Percentiles rank a stretch among this genome's conserved stretches.
Conservation (phyloP, 306 rosid species). For the Gleditsia sinensis region DNA sequence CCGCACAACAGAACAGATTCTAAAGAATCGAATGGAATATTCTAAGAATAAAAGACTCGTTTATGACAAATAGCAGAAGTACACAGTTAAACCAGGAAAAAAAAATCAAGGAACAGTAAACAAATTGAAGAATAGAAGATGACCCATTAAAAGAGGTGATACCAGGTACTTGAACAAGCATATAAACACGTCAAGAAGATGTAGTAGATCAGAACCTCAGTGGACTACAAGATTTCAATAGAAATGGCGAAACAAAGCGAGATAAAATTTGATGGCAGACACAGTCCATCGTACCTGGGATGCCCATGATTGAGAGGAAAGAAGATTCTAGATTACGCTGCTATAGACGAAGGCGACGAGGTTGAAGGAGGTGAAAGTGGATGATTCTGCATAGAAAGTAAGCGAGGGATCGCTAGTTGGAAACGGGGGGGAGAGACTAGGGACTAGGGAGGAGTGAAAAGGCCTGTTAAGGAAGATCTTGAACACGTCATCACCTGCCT, state of each 20-base stretch:
- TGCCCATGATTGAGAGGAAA: conserved; percentile 12
- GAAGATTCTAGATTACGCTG: neutral
- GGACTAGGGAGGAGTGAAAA: neutral
- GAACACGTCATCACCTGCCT: conserved; percentile 45
- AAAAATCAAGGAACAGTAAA: neutral
- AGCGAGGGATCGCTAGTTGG: conserved; percentile 32
- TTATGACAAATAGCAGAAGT: neutral
- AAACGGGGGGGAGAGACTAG: neutral
- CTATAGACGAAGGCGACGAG: neutral
- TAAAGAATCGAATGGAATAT: neutral
- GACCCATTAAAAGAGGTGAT: neutral
- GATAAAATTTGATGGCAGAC: neutral
- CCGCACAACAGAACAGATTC: neutral
- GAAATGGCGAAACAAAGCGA: neutral
- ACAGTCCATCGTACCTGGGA: conserved; percentile 27
- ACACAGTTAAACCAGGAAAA: neutral
- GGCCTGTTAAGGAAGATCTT: conserved; percentile 48
- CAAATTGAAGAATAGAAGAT: conserved; percentile 27
- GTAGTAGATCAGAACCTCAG: conserved; percentile 47
- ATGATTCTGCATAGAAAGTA: conserved; percentile 31
- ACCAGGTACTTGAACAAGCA: conserved; percentile 6
- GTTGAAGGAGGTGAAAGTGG: neutral
- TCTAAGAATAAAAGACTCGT: neutral
- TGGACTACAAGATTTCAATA: conserved; percentile 35
- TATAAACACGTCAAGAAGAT: conserved; percentile 7